Evolutionary conservation across 2,329 filamentous ascomycete species (phyloP), one percentile per base, ranked within the genome.

Genomic region (Phaeosphaeriaceae sp.): DNA sequence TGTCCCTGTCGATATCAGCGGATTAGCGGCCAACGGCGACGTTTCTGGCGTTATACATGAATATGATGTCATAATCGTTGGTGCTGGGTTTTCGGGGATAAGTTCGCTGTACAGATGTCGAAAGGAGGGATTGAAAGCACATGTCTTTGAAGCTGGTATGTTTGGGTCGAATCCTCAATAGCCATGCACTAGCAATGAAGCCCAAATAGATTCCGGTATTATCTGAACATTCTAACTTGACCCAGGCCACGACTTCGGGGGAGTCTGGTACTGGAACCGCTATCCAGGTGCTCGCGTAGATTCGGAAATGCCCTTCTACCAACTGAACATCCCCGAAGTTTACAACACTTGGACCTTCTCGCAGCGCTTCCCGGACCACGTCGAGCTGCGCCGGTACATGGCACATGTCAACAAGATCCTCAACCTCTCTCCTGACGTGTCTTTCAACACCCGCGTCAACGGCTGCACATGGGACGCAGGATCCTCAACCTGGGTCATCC

Each of bases 381-480:
- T 36, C 13, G 73, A 74, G 48, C 53, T 75, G 0, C 57, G 66
- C 19, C 45, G 53, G 5, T 75, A 75, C 51, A 63, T 74, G 33
- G 62, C 59, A 7, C 70, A 74, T 40, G 48, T 68, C 1, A 71
- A 72, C 25, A 58, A 62, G 19, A 58, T 58, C 1, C 60, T 72
- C 1, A 50, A 59, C 6, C 58, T 75, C 0, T 54, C 64, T 2
- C 69, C 70, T 45, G 70, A 73, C 36, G 61, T 66, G 3, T 53
- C 55, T 3, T 86, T 84, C 68, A 70, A 81, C 24, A 77, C 77
- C 10, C 73, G 72, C 7, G 80, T 86, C 1, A 68, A 75, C 6
- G 76, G 71, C 1, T 81, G 80, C 1, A 63, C 69, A 1, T 85
- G 80, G 61, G 71, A 84, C 53, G 66, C 71, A 0, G 58, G 63